Base-by-base conservation (phyloP, 2,329 filamentous ascomycete species). In the Fusarium brevicatenulatum region DNA sequence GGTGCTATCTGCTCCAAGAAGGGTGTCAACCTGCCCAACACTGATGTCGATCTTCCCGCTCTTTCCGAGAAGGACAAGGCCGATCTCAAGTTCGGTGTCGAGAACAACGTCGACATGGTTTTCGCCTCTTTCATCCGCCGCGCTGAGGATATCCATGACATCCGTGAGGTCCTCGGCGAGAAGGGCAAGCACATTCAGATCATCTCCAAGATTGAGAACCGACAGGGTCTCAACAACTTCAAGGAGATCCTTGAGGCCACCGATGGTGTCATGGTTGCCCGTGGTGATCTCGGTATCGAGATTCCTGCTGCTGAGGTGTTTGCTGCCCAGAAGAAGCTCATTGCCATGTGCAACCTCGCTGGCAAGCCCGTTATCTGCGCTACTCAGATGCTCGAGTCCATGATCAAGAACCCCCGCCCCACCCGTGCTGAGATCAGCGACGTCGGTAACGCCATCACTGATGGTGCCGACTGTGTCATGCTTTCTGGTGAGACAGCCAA, bases 301-400 rank as follows among this genome's bases (percentile, higher is more conserved):
- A 99, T 99, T 79, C 95, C 96, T 55, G 95, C 96, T 70, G 94
- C 95, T 74, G 96, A 99, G 89, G 96, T 99, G 76, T 99, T 99
- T 85, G 94, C 97, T 78, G 96, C 96, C 64, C 96, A 99, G 89
- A 99, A 99, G 93, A 99, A 99, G 94, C 95, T 99, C 90, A 99
- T 99, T 85, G 95, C 96, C 86, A 98, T 98, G 92, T 99, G 96
- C 91, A 99, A 99, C 89, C 91, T 98, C 82, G 95, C 95, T 78
- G 96, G 96, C 85, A 99, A 99, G 90, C 96, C 96, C 77, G 95
- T 95, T 83, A 98, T 99, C 83, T 98, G 95, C 86, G 96, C 96
- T 68, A 99, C 96, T 44, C 96, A 99, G 89, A 99, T 99, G 96
- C 91, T 99, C 78, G 96, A 99, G 90, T 97, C 95, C 74, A 99